phyloP scores from a whole-genome alignment of 2,329 filamentous ascomycete genomes.

The Fonsecaea nubica region DNA sequence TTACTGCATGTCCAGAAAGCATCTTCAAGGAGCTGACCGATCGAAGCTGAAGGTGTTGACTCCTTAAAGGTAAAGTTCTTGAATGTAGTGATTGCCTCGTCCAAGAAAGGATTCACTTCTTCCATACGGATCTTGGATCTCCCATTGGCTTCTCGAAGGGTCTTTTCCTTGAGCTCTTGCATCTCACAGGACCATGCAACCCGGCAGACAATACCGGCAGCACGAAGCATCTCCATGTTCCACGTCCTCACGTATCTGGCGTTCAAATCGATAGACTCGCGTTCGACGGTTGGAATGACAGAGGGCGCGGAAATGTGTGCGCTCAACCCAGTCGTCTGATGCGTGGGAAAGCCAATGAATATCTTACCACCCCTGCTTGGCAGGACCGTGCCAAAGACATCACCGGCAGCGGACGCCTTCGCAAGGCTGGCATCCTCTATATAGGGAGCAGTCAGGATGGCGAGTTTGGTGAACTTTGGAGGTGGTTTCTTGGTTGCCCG shows the following conservation, averaged over 20 bases:
- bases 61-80: slow-evolving; percentile 88
- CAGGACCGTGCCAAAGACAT: slow-evolving; percentile 88
- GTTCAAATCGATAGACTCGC: slow-evolving; percentile 95
- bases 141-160: slow-evolving; percentile 54
- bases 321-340: slow-evolving; percentile 92
- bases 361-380: slow-evolving; percentile 88
- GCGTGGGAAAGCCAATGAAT: slow-evolving; percentile 97
- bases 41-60: slow-evolving; percentile 83
- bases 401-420: slow-evolving; percentile 49
- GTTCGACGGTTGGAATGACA: slow-evolving; percentile 94
- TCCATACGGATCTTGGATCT: slow-evolving; percentile 65
- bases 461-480: slow-evolving; percentile 82
- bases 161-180: slow-evolving; percentile 70
- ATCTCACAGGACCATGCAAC: slow-evolving; percentile 90
- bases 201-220: slow-evolving; percentile 86
- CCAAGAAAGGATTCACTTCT: slow-evolving; percentile 71
- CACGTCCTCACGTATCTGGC: slow-evolving; percentile 92
- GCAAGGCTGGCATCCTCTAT: slow-evolving; percentile 58
- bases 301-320: slow-evolving; percentile 95
- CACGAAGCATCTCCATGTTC: slow-evolving; percentile 92
- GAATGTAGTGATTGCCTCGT: slow-evolving; percentile 80
- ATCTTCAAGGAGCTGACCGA: slow-evolving; percentile 88
- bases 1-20: slow-evolving; percentile 94
- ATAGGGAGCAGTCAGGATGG: slow-evolving; percentile 89
- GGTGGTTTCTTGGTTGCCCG: slow-evolving; percentile 97